Percentiles rank a stretch among this genome's conserved stretches.
phyloP scores from a whole-genome alignment of 164 flowering plant species.

The Aristolochia californica region DNA sequence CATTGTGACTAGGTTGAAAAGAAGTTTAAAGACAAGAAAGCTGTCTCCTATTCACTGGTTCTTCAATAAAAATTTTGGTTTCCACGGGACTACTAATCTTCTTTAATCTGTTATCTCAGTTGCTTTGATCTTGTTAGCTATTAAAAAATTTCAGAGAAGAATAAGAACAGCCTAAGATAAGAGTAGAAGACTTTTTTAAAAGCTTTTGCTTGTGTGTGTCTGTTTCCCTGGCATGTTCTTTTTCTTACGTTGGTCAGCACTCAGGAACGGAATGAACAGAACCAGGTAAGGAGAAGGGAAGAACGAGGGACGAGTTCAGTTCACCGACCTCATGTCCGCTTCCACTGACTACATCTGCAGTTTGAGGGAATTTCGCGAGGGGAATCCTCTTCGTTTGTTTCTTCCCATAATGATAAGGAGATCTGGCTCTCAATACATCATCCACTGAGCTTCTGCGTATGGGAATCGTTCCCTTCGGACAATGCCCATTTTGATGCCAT shows the following conservation, averaged over 20 bases:
- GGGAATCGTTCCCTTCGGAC: conserved; percentile 84
- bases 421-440: conserved; percentile 86
- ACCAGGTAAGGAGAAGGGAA: neutral
- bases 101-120: too few species aligned
- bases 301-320: neutral
- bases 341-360: conserved; percentile 80
- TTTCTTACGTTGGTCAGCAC: too few species aligned
- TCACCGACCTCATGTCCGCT: conserved; percentile 83
- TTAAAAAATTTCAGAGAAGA: neutral
- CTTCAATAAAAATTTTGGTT: too few species aligned
- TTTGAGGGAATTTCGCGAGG: conserved; percentile 25
- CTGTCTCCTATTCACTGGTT: too few species aligned
- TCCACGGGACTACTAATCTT: too few species aligned
- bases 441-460: conserved; percentile 61
- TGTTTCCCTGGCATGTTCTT: neutral
- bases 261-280: neutral
- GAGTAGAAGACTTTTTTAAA: neutral
- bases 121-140: too few species aligned
- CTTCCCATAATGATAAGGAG: conserved; percentile 77
- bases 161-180: neutral
- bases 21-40: too few species aligned
- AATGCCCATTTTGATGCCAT: conserved; percentile 76
- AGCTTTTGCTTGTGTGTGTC: neutral
- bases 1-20: too few species aligned
- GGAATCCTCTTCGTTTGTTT: conserved; percentile 21